Percentiles rank a stretch among this genome's conserved stretches.
Conservation (phyloP, 352 stramenopile genomes). For the Globisporangium ultimum region DNA sequence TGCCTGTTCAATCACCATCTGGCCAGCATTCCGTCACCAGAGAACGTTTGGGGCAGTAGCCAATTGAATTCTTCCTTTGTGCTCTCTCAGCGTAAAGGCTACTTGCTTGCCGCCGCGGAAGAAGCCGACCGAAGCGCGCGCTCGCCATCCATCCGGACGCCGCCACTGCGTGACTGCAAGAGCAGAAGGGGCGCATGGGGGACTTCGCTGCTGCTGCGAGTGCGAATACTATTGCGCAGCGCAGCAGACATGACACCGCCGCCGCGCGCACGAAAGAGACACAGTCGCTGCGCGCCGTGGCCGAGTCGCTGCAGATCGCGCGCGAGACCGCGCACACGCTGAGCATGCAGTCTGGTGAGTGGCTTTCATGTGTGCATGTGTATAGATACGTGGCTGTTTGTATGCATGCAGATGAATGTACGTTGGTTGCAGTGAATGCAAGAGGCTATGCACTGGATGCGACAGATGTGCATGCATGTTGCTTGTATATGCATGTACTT, state of each 20-base stretch:
- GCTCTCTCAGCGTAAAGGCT: too few species aligned
- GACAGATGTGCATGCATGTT: not conserved
- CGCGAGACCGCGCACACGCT: conserved; percentile 53
- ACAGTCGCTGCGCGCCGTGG: conserved; percentile 49
- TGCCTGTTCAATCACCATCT: too few species aligned
- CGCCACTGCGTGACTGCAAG: too few species aligned
- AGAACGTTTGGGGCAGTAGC: too few species aligned
- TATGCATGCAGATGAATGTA: too few species aligned
- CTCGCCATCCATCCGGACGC: not conserved
- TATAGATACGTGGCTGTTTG: not conserved
- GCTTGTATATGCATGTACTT: not conserved
- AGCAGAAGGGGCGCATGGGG: conserved; percentile 5
- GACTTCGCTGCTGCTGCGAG: conserved; percentile 7
- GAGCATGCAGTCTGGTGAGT: conserved; percentile 55
- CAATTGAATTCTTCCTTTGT: too few species aligned
- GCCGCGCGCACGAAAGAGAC: conserved; percentile 36
- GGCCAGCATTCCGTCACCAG: too few species aligned
- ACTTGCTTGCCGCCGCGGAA: too few species aligned
- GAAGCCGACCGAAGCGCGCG: not conserved
- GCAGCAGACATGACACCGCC: conserved; percentile 2
- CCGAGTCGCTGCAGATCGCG: conserved; percentile 47
- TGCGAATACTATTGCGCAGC: conserved; percentile 1
- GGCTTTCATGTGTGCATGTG: not conserved
- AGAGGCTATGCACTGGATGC: too few species aligned
- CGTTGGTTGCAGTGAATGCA: too few species aligned